These are phyloP conservation scores for Eutrema yunnanense DNA, from an alignment of 345 rosid species.

Conservation along the genomic window DNA sequence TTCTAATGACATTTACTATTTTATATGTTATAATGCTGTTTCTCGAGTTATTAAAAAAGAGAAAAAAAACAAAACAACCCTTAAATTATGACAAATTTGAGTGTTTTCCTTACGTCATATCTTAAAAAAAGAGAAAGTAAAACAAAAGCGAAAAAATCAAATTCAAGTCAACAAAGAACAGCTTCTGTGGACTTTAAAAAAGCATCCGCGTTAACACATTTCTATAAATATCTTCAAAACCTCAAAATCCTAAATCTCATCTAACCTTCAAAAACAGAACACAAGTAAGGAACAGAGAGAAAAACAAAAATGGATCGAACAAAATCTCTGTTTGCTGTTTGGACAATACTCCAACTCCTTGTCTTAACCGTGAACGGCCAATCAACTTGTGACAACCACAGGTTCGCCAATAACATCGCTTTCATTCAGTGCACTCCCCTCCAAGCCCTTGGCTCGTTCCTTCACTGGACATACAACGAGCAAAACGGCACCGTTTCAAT, in stretches of 20 bases:
- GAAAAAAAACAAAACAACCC: not conserved
- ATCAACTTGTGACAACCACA: slow-evolving; percentile 28
- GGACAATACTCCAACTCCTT: slow-evolving; percentile 7
- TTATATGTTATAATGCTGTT: too few relatives aligned
- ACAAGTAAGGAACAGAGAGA: not conserved
- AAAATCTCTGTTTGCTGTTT: slow-evolving; percentile 16
- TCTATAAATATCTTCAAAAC: slow-evolving; percentile 5
- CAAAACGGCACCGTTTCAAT: slow-evolving; percentile 40
- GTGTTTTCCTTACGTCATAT: slow-evolving; percentile 9
- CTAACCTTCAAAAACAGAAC: slow-evolving; percentile 11
- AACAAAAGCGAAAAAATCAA: not conserved
- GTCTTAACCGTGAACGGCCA: slow-evolving; percentile 16
- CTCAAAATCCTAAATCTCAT: not conserved
- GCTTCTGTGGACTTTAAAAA: not conserved
- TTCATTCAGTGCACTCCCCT: slow-evolving; percentile 41
- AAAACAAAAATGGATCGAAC: slow-evolving; percentile 15
- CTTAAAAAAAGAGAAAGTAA: not conserved
- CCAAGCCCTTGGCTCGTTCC: slow-evolving; percentile 40
- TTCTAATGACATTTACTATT: too few relatives aligned
- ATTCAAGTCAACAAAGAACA: slow-evolving; percentile 25
- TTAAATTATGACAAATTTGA: not conserved
- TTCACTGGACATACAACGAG: slow-evolving; percentile 56
- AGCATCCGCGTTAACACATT: slow-evolving; percentile 14
- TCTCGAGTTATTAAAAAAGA: too few relatives aligned
- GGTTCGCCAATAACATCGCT: slow-evolving; percentile 28